These are phyloP conservation scores for Russula vinacea DNA, from an alignment of 768 basidiomycete species.

Conservation along the genomic window DNA sequence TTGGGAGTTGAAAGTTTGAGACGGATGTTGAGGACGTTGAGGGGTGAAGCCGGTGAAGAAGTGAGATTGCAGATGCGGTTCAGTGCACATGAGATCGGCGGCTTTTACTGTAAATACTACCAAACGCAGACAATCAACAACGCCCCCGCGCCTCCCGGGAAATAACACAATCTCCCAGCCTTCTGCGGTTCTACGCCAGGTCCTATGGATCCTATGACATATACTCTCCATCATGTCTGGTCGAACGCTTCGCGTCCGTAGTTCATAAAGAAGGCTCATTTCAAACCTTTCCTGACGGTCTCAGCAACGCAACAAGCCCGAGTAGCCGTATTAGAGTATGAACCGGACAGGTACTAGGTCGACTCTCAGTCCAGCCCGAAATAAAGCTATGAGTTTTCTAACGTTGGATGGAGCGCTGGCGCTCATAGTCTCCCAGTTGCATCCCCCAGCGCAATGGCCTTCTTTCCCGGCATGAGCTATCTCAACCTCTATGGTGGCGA, in stretches of 20 bases:
- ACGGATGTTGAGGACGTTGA: no score
- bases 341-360: background rate
- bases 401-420: background rate
- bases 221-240: background rate
- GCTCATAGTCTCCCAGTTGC: background rate
- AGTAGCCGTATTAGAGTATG: background rate
- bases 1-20: no score
- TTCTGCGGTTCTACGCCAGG: no score
- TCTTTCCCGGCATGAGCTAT: constrained; percentile 15
- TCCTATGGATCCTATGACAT: no score
- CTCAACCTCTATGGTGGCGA: constrained; percentile 24
- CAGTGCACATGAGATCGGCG: no score
- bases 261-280: background rate
- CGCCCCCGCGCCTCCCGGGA: no score
- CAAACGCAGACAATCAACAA: no score
- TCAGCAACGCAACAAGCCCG: background rate
- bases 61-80: no score
- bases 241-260: background rate
- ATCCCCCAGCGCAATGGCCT: constrained; percentile 9
- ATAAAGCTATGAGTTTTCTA: background rate
- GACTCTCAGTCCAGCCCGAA: constrained; percentile 19
- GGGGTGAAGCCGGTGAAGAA: no score
- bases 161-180: no score
- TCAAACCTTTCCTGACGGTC: background rate
- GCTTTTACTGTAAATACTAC: no score